Conservation (phyloP, 345 rosid species). For the Populus pruinosa region DNA sequence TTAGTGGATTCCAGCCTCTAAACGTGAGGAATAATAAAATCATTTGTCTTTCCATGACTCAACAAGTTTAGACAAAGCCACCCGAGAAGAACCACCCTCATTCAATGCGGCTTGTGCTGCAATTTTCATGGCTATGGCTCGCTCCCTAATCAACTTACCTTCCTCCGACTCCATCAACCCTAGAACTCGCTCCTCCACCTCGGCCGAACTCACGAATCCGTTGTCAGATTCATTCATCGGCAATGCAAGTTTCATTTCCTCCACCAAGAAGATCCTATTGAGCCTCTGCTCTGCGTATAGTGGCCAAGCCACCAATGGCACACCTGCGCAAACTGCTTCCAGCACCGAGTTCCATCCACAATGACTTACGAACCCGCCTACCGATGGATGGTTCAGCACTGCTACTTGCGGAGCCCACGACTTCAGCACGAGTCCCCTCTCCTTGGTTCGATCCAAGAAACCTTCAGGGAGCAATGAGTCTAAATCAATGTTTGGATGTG, state of each 20-base stretch:
- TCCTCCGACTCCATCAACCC: constrained; percentile 35
- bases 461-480: constrained; percentile 34
- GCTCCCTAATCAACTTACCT: constrained; percentile 19
- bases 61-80: constrained; percentile 15
- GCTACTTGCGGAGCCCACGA: constrained; percentile 62
- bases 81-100: constrained; percentile 23
- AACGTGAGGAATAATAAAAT: too few species aligned
- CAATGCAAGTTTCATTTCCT: constrained; percentile 49
- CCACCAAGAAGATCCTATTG: constrained; percentile 41
- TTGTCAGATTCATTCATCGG: constrained; percentile 36
- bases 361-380: constrained; percentile 64
- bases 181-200: constrained; percentile 31
- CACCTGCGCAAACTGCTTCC: constrained; percentile 49
- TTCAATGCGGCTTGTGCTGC: constrained; percentile 14
- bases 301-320: constrained; percentile 52
- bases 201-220: constrained; percentile 36
- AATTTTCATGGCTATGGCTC: constrained; percentile 9
- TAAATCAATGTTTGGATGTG: constrained; percentile 10
- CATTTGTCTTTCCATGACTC: constrained; percentile 9
- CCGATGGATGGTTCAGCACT: constrained; percentile 41
- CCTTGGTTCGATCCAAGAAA: constrained; percentile 32
- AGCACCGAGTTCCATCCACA: constrained; percentile 70
- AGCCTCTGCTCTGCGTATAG: constrained; percentile 42
- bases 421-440: constrained; percentile 45
- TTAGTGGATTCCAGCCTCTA: too few species aligned